phyloP scores from a whole-genome alignment of 2,329 filamentous ascomycete species.

The Epichloe gansuensis region DNA sequence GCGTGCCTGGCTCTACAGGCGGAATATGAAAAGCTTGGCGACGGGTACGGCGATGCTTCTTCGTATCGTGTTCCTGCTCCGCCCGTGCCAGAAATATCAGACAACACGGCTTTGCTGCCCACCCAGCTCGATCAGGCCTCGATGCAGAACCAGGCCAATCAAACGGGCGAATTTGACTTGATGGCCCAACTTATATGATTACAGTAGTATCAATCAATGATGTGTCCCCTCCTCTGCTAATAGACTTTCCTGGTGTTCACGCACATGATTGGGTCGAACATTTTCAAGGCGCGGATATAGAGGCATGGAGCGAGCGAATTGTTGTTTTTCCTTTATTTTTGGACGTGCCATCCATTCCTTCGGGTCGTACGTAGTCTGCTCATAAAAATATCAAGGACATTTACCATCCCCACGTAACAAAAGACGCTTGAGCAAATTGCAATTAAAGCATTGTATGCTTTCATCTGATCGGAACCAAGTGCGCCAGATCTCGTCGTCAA shows the following conservation, averaged over 20 bases:
- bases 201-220: not conserved
- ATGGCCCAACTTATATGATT: not conserved
- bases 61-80: no score
- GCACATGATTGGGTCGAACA: not conserved
- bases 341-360: not conserved
- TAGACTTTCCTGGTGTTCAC: not conserved
- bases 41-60: not conserved
- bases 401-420: not conserved
- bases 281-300: not conserved
- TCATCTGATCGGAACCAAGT: conserved; percentile 4
- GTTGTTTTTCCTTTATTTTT: not conserved
- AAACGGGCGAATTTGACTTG: not conserved
- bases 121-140: not conserved
- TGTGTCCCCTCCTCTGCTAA: not conserved
- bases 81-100: no score
- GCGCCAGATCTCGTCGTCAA: conserved; percentile 13
- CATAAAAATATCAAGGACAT: not conserved
- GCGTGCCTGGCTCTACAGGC: conserved; percentile 39
- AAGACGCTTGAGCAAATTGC: not conserved
- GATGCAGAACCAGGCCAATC: not conserved
- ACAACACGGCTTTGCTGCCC: not conserved
- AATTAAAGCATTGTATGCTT: not conserved
- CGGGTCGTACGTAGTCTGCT: not conserved
- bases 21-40: conserved; percentile 27
- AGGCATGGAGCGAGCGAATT: no score